A percentile compares a stretch with the other conserved stretches of the same genome.
Conservation (phyloP, 2,329 filamentous ascomycete genomes). For the Achaetomium macrosporum region DNA sequence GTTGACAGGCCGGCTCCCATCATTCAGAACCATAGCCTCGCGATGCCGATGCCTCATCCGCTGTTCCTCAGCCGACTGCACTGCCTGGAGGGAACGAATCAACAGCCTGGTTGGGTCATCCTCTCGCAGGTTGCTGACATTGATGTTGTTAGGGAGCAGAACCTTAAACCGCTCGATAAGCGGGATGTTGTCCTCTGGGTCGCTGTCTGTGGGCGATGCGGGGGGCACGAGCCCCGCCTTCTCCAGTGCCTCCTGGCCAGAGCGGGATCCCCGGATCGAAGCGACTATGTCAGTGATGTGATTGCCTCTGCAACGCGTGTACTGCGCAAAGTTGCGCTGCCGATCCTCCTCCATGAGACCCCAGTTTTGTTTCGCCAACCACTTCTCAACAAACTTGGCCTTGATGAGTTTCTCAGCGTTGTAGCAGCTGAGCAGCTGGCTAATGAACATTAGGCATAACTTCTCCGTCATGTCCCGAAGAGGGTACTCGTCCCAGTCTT, state of each 20-base stretch:
- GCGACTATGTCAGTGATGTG: constrained; percentile 48
- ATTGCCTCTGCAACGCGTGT: constrained; percentile 46
- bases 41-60: constrained; percentile 68
- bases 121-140: constrained; percentile 28
- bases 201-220: constrained; percentile 27
- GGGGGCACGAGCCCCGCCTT: constrained; percentile 42
- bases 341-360: constrained; percentile 50
- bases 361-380: constrained; percentile 70
- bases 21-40: constrained; percentile 87
- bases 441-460: constrained; percentile 52
- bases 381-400: constrained; percentile 63
- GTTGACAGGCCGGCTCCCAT: constrained; percentile 69
- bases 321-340: constrained; percentile 47
- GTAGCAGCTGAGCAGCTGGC: constrained; percentile 54
- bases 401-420: constrained; percentile 52
- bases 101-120: constrained; percentile 28
- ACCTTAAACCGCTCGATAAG: constrained; percentile 30
- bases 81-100: constrained; percentile 37
- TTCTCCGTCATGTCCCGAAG: constrained; percentile 57
- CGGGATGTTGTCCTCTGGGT: constrained; percentile 23
- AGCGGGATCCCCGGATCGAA: constrained; percentile 42
- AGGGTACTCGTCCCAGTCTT: constrained; percentile 56
- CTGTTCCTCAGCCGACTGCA: constrained; percentile 59
- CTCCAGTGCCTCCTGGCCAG: constrained; percentile 47
- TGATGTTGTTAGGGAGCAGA: constrained; percentile 32